A percentile compares a stretch with the other conserved stretches of the same genome.
phyloP scores from a whole-genome alignment of 148 eudicot genomes.

The Fagopyrum tataricum region DNA sequence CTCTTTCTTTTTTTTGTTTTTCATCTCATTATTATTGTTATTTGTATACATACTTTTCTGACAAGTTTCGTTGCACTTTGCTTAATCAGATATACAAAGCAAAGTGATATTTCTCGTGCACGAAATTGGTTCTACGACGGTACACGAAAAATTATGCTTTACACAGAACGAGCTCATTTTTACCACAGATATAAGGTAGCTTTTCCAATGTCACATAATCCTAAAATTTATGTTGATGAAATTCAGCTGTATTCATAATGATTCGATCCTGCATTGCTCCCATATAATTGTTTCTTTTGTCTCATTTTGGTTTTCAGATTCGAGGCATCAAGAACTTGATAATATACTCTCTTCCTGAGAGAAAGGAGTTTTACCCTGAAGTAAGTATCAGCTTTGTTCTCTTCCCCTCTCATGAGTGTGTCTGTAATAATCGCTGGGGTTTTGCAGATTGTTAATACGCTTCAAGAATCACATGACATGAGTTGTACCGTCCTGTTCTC shows the following conservation, averaged over 20 bases:
- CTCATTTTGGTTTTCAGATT: constrained; percentile 41
- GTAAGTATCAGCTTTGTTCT: constrained; percentile 25
- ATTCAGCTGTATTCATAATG: not conserved
- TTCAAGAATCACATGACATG: constrained; percentile 68
- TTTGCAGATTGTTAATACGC: constrained; percentile 79
- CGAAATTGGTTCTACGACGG: constrained; percentile 73
- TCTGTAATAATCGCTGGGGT: not conserved
- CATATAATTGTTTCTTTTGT: not conserved
- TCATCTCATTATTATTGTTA: not conserved
- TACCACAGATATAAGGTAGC: constrained; percentile 91
- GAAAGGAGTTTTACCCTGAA: constrained; percentile 98
- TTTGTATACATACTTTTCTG: not conserved
- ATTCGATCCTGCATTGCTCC: not conserved
- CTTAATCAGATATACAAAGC: constrained; percentile 53
- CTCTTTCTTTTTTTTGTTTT: not conserved
- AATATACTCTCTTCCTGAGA: constrained; percentile 88
- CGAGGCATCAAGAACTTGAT: constrained; percentile 85
- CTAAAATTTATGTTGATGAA: not conserved
- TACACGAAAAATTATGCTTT: constrained; percentile 70
- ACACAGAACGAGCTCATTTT: constrained; percentile 93
- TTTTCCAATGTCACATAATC: not conserved
- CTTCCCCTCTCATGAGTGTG: constrained; percentile 1
- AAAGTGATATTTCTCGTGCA: constrained; percentile 79
- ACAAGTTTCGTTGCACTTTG: not conserved
- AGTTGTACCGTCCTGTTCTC: constrained; percentile 71